These are phyloP conservation scores for Cytospora paraplurivora DNA, from an alignment of 2,329 filamentous ascomycete species.

Conservation along the genomic window DNA sequence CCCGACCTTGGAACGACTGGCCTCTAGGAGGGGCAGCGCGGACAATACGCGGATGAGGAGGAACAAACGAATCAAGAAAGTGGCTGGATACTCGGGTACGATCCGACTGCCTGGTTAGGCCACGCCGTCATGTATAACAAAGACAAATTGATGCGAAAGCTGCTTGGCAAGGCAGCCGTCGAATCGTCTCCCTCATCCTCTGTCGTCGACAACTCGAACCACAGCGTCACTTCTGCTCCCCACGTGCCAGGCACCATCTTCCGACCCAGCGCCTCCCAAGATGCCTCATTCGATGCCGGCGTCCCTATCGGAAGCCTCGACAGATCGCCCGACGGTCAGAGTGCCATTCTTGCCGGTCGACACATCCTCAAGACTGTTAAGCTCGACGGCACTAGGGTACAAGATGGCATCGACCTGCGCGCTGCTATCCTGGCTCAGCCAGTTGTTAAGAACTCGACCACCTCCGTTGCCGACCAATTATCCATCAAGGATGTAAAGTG, in stretches of 20 bases:
- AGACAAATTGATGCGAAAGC: constrained; percentile 61
- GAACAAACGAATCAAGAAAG: background rate
- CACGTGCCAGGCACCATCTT: constrained; percentile 43
- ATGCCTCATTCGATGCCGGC: constrained; percentile 54
- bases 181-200: constrained; percentile 51
- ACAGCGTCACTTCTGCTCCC: constrained; percentile 49
- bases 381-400: constrained; percentile 55
- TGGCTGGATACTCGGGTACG: background rate
- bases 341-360: constrained; percentile 59
- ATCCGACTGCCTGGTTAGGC: constrained; percentile 30
- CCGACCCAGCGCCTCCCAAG: constrained; percentile 58
- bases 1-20: constrained; percentile 13
- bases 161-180: constrained; percentile 56
- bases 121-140: constrained; percentile 52
- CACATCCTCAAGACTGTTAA: constrained; percentile 64
- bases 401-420: constrained; percentile 61
- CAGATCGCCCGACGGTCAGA: constrained; percentile 56
- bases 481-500: constrained; percentile 66
- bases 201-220: constrained; percentile 30
- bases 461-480: constrained; percentile 56
- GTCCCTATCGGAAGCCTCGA: constrained; percentile 61
- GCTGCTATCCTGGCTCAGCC: constrained; percentile 55
- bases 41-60: constrained; percentile 1
- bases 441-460: constrained; percentile 44
- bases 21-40: constrained; percentile 21